Evolutionary conservation across 2,329 filamentous ascomycete genomes (phyloP).

Genomic region (Fusarium torulosum): DNA sequence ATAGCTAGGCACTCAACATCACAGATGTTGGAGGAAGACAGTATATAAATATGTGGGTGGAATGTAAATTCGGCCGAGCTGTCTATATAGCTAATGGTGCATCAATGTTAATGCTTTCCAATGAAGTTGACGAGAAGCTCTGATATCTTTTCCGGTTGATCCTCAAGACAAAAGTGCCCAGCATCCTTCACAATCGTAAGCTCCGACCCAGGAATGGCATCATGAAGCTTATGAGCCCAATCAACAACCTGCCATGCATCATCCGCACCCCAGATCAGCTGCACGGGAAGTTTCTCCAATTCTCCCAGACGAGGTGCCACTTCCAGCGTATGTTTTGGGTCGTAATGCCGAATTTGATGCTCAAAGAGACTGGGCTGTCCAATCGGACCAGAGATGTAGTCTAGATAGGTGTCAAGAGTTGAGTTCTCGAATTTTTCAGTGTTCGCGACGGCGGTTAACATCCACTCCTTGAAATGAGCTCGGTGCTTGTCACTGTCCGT

Average conservation of each 20-base stretch:
- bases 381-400: conserved; percentile 51
- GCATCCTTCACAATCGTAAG: conserved; percentile 47
- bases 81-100: neutral
- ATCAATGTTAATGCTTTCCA: neutral
- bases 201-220: conserved; percentile 49
- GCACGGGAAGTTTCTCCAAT: conserved; percentile 45
- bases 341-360: conserved; percentile 52
- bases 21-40: too few species aligned
- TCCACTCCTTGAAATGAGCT: conserved; percentile 48
- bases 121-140: conserved; percentile 32
- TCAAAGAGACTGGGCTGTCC: conserved; percentile 52
- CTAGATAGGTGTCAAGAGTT: conserved; percentile 46
- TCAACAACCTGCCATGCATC: conserved; percentile 51
- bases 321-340: conserved; percentile 52
- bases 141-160: conserved; percentile 44
- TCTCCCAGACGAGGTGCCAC: conserved; percentile 43
- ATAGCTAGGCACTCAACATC: neutral
- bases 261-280: conserved; percentile 51
- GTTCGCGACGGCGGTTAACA: conserved; percentile 43
- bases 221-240: conserved; percentile 50
- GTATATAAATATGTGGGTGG: neutral
- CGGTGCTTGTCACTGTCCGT: conserved; percentile 36
- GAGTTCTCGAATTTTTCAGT: conserved; percentile 31
- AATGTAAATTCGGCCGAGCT: neutral
- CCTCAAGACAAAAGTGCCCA: conserved; percentile 51